These are phyloP conservation scores for Thielaviopsis punctulata DNA, from an alignment of 2,329 filamentous ascomycete species.

Conservation along the genomic window DNA sequence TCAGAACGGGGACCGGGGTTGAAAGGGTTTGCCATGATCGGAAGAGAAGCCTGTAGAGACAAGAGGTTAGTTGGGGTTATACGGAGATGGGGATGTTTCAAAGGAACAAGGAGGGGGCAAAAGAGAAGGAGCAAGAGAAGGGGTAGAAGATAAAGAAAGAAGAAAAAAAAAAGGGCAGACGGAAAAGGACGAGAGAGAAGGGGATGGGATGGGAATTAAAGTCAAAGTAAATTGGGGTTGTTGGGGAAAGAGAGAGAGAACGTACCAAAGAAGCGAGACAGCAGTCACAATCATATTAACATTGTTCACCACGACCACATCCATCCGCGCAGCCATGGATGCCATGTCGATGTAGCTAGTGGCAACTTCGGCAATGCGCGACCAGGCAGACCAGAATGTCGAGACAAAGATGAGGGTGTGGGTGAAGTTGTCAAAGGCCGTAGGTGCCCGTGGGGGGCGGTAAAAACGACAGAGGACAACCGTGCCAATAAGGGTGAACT, in stretches of 20 bases:
- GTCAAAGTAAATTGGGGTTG: no score
- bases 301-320: conserved; percentile 11
- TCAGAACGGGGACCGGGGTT: conserved; percentile 80
- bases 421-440: conserved; percentile 12
- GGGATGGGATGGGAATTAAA: neutral
- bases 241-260: neutral
- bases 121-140: neutral
- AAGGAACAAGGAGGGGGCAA: neutral
- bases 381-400: conserved; percentile 12
- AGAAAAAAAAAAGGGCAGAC: neutral
- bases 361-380: conserved; percentile 10
- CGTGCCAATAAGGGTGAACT: conserved; percentile 13
- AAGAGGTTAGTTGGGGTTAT: neutral
- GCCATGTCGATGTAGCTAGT: conserved; percentile 7
- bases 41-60: conserved; percentile 50
- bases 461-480: conserved; percentile 13
- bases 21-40: conserved; percentile 77
- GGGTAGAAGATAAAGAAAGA: neutral
- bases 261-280: conserved; percentile 12
- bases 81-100: neutral
- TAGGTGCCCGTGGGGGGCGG: conserved; percentile 13
- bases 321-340: conserved; percentile 3
- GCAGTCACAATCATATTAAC: conserved; percentile 12
- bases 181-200: neutral
- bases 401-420: conserved; percentile 13